Percentiles rank a stretch among this genome's conserved stretches.
These are phyloP conservation scores for Coemansia sp. DNA, from an alignment of 192 early-diverging fungal species.

Conservation along the genomic window DNA sequence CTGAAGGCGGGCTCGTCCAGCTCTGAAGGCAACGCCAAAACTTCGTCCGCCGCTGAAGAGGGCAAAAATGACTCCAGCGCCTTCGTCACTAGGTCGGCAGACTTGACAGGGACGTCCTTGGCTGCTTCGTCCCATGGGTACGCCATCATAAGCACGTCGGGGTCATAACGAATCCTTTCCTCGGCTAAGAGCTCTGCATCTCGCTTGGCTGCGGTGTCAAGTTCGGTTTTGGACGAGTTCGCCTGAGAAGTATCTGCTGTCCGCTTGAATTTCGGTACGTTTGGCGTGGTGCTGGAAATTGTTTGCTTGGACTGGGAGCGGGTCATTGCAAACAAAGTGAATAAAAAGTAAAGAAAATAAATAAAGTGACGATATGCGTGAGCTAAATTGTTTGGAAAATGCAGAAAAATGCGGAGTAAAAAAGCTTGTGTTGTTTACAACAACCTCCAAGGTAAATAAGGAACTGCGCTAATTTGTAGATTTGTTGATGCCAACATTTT, in stretches of 20 bases:
- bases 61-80: slow-evolving; percentile 2
- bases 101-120: background rate
- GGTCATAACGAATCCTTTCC: background rate
- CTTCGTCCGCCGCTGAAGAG: background rate
- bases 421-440: background rate
- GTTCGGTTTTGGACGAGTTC: background rate
- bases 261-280: background rate
- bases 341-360: background rate
- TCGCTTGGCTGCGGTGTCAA: background rate
- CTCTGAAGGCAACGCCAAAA: background rate
- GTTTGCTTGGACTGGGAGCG: background rate
- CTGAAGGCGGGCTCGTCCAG: background rate
- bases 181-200: slow-evolving; percentile 3
- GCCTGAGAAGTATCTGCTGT: background rate
- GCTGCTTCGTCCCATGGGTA: background rate
- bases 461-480: background rate
- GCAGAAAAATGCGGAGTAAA: background rate
- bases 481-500: background rate
- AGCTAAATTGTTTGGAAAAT: background rate
- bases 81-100: background rate
- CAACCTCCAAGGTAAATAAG: background rate
- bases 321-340: background rate
- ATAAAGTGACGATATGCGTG: background rate
- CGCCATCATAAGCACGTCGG: background rate
- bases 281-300: background rate